phyloP scores from a whole-genome alignment of 2,329 filamentous ascomycete species.

The Emergomyces orientalis region DNA sequence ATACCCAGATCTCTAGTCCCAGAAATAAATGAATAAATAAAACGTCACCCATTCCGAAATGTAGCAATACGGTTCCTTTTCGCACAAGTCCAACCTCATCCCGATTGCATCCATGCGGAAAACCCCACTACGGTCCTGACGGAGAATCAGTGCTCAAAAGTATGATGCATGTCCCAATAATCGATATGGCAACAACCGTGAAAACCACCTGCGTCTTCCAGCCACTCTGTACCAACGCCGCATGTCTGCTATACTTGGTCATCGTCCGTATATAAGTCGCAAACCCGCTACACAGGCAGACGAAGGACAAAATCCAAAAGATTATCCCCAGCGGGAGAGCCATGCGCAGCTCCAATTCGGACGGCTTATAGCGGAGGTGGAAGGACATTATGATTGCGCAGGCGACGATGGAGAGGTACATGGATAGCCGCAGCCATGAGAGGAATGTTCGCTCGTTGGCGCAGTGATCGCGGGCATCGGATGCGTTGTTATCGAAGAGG shows the following conservation, averaged over 20 bases:
- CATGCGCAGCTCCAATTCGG: slow-evolving; percentile 61
- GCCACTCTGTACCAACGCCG: slow-evolving; percentile 81
- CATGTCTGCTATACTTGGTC: slow-evolving; percentile 66
- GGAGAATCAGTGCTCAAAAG: slow-evolving; percentile 33
- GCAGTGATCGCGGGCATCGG: slow-evolving; percentile 57
- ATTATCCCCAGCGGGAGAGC: slow-evolving; percentile 74
- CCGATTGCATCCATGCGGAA: neutral
- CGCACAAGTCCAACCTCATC: neutral
- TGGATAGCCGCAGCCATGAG: slow-evolving; percentile 77
- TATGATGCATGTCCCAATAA: slow-evolving; percentile 38
- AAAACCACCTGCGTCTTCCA: slow-evolving; percentile 84
- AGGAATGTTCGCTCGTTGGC: slow-evolving; percentile 68
- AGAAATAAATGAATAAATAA: neutral
- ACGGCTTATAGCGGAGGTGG: slow-evolving; percentile 68
- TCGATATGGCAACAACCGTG: slow-evolving; percentile 34
- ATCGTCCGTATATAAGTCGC: slow-evolving; percentile 81
- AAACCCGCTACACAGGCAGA: slow-evolving; percentile 67
- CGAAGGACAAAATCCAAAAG: slow-evolving; percentile 74
- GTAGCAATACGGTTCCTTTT: neutral
- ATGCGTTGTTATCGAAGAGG: slow-evolving; percentile 57
- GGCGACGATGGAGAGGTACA: slow-evolving; percentile 85
- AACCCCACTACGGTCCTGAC: slow-evolving; percentile 6
- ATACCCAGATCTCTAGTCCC: neutral
- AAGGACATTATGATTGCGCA: slow-evolving; percentile 90
- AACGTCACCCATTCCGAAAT: neutral